A percentile compares a stretch with the other conserved stretches of the same genome.
These are phyloP conservation scores for Penicillium palitans DNA, from an alignment of 2,329 filamentous ascomycete species.

Conservation along the genomic window DNA sequence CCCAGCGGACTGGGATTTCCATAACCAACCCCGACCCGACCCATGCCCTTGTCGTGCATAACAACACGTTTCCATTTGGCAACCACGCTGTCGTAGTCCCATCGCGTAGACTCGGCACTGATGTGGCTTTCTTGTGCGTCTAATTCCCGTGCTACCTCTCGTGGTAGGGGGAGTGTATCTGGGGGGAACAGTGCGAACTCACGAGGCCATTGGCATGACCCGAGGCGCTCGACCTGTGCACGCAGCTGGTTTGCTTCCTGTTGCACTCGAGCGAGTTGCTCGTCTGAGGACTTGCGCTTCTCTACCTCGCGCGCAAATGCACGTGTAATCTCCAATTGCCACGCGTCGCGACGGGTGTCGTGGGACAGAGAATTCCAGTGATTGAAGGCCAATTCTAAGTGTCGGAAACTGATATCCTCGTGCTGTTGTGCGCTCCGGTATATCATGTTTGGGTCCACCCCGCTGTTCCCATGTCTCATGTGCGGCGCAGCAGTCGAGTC, in stretches of 20 bases:
- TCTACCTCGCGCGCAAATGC: conserved; percentile 50
- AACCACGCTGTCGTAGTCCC: conserved; percentile 52
- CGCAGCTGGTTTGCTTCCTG: conserved; percentile 52
- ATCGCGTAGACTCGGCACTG: conserved; percentile 39
- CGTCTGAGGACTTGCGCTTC: conserved; percentile 45
- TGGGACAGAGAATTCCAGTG: conserved; percentile 69
- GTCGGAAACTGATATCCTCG: conserved; percentile 69
- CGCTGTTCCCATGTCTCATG: conserved; percentile 38
- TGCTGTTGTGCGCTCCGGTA: conserved; percentile 57
- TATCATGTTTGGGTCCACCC: conserved; percentile 39
- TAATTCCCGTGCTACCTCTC: conserved; percentile 41
- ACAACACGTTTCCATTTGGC: conserved; percentile 52
- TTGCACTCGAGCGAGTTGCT: conserved; percentile 46
- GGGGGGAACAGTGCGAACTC: conserved; percentile 52
- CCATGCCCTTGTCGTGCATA: conserved; percentile 48
- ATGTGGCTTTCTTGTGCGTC: conserved; percentile 38
- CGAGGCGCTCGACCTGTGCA: conserved; percentile 48
- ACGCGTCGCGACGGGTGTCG: conserved; percentile 52
- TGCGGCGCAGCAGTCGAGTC: conserved; percentile 32
- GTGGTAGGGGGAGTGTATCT: conserved; percentile 43
- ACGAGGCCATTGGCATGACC: conserved; percentile 50
- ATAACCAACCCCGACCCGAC: conserved; percentile 37
- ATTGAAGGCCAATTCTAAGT: conserved; percentile 73
- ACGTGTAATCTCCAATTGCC: conserved; percentile 50
- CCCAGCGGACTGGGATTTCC: conserved; percentile 16